These are phyloP conservation scores for Teunomyces kruisii DNA, from an alignment of 805 yeast genomes.

Conservation along the genomic window DNA sequence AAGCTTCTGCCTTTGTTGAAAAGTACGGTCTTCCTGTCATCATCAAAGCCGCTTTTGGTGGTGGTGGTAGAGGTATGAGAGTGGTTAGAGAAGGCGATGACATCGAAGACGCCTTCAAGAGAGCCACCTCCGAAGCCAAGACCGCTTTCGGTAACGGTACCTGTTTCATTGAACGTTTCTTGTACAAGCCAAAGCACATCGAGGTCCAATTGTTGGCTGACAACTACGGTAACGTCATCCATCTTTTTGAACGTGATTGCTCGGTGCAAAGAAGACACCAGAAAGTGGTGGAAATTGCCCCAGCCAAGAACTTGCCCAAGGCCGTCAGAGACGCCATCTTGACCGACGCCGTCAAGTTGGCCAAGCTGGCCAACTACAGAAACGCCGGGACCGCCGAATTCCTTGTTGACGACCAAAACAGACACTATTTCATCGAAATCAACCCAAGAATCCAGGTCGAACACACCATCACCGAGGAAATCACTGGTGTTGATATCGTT, in stretches of 20 bases:
- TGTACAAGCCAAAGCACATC: conserved; percentile 94
- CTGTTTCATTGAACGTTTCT: conserved; percentile 93
- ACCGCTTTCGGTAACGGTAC: conserved; percentile 99
- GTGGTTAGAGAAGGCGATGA: conserved; percentile 96
- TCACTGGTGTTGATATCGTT: conserved; percentile 95
- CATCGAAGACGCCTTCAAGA: conserved; percentile 83
- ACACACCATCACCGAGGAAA: conserved; percentile 98
- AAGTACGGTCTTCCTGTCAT: conserved; percentile 93
- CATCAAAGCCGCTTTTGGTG: conserved; percentile 98
- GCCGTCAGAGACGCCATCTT: conserved; percentile 88
- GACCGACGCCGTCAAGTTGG: conserved; percentile 91
- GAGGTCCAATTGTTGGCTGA: conserved; percentile 97
- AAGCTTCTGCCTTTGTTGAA: conserved; percentile 77
- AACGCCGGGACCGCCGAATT: conserved; percentile 99
- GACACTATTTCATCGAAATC: conserved; percentile 97
- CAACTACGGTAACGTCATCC: conserved; percentile 90
- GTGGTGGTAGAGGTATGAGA: conserved; percentile 99
- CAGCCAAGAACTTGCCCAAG: conserved; percentile 85
- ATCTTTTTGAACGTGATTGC: conserved; percentile 95
- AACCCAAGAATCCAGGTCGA: conserved; percentile 98
- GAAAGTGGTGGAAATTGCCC: conserved; percentile 97
- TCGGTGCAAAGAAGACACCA: conserved; percentile 99
- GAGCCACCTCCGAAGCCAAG: conserved; percentile 93
- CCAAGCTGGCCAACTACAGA: conserved; percentile 82
- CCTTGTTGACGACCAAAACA: conserved; percentile 85